Evolutionary conservation across 2,329 filamentous ascomycete genomes (phyloP).

Genomic region (Tolypocladium capitatum): DNA sequence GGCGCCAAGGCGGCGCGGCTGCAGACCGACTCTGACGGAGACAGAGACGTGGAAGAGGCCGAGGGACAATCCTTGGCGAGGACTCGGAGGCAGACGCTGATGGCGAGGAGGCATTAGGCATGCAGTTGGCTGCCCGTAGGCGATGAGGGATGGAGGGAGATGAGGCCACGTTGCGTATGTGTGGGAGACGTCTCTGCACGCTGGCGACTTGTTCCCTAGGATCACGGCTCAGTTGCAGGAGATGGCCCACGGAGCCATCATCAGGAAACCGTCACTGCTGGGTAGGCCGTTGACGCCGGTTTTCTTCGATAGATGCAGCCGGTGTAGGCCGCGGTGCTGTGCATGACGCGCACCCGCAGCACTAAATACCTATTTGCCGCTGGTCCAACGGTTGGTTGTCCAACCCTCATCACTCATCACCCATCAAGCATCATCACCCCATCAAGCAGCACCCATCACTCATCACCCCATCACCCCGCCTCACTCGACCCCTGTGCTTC

Average conservation of each 20-base stretch:
- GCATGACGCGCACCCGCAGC: background rate
- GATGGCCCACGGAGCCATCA: too few relatives aligned
- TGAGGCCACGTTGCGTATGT: background rate
- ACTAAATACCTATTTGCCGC: too few relatives aligned
- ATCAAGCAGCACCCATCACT: background rate
- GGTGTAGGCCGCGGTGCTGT: background rate
- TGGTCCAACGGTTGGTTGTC: background rate
- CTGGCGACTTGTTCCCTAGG: background rate
- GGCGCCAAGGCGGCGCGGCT: background rate
- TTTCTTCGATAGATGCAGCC: background rate
- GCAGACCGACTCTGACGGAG: background rate
- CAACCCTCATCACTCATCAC: background rate
- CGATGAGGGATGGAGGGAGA: background rate
- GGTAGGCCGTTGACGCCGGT: too few relatives aligned
- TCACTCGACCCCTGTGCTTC: background rate
- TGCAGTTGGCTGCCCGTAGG: background rate
- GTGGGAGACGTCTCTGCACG: too few relatives aligned
- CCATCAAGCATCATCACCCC: too few relatives aligned
- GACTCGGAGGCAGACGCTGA: conserved; percentile 1
- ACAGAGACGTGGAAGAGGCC: background rate
- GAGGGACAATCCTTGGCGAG: conserved; percentile 1
- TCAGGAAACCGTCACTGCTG: too few relatives aligned
- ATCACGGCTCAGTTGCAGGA: background rate
- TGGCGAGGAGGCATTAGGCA: background rate
- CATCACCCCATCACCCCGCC: background rate